These are phyloP conservation scores for Peniophora sp. DNA, from an alignment of 1,284 basidiomycete species.

Conservation along the genomic window DNA sequence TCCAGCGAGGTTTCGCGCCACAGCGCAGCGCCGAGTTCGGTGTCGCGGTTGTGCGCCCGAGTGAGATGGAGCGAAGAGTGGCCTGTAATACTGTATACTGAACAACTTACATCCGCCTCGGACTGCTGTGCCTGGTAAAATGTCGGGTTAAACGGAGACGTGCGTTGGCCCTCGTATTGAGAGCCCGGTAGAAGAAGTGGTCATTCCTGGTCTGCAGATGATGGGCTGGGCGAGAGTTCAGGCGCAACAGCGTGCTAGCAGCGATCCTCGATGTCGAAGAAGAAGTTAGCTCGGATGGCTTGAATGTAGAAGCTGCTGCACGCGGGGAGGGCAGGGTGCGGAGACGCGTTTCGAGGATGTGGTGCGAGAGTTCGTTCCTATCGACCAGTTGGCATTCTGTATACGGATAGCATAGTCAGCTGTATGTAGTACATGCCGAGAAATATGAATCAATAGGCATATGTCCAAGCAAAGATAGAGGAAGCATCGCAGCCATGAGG, in stretches of 20 bases:
- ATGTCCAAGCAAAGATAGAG: too few species aligned
- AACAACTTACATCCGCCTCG: constrained; percentile 49
- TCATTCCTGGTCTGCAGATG: neutral
- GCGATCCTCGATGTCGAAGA: constrained; percentile 90
- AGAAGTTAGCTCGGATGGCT: constrained; percentile 92
- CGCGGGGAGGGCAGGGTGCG: constrained; percentile 72
- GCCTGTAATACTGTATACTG: constrained; percentile 88
- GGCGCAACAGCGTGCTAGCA: constrained; percentile 67
- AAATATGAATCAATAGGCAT: too few species aligned
- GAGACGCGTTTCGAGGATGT: constrained; percentile 84
- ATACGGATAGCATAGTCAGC: constrained; percentile 73
- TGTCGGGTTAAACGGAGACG: neutral
- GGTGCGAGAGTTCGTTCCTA: constrained; percentile 88
- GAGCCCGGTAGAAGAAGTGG: constrained; percentile 22
- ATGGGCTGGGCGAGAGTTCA: constrained; percentile 8
- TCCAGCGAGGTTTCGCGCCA: constrained; percentile 86
- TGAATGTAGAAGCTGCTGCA: constrained; percentile 64
- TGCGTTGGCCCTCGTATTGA: constrained; percentile 10
- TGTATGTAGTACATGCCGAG: constrained; percentile 25
- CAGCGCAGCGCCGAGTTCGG: constrained; percentile 77
- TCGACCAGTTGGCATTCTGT: constrained; percentile 90
- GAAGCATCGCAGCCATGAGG: too few species aligned
- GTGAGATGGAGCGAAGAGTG: constrained; percentile 78
- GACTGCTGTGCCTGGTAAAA: constrained; percentile 42
- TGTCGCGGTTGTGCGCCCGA: constrained; percentile 58